Conservation (phyloP, 75 land plant species). For the Picea sitchensis region DNA sequence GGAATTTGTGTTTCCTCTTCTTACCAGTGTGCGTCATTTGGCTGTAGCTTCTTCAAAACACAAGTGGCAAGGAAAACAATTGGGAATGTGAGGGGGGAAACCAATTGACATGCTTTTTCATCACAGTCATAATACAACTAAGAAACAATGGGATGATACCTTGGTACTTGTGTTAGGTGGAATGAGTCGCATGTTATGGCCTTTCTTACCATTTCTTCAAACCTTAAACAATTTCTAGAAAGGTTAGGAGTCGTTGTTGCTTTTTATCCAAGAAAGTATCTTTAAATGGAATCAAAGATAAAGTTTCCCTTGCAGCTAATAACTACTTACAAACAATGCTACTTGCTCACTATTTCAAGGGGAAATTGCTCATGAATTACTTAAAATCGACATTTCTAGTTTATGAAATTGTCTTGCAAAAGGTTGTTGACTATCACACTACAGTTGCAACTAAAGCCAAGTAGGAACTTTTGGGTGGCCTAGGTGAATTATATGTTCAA, state of each 20-base stretch:
- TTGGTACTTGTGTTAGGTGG: conserved; percentile 87
- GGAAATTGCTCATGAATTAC: conserved; percentile 57
- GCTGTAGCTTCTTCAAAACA: conserved; percentile 91
- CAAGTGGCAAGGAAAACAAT: conserved; percentile 94
- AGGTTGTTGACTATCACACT: conserved; percentile 32
- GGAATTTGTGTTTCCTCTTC: conserved; percentile 81
- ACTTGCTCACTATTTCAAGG: conserved; percentile 75
- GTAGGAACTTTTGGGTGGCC: conserved; percentile 80
- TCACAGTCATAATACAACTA: conserved; percentile 98
- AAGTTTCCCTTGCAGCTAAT: conserved; percentile 91
- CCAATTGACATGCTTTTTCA: conserved; percentile 99
- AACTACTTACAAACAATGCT: conserved; percentile 71
- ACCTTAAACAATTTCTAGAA: conserved; percentile 56
- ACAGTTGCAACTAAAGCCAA: conserved; percentile 65
- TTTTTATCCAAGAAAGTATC: conserved; percentile 69
- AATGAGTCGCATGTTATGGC: conserved; percentile 74
- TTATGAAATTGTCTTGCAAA: conserved; percentile 55
- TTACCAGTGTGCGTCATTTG: conserved; percentile 76
- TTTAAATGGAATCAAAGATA: conserved; percentile 68
- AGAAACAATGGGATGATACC: conserved; percentile 99
- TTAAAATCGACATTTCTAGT: conserved; percentile 68
- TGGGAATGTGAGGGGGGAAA: conserved; percentile 91
- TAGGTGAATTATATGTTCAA: conserved; percentile 84
- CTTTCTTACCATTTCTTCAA: conserved; percentile 75
- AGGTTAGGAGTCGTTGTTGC: conserved; percentile 76